Base-by-base conservation (phyloP, 2,329 filamentous ascomycete species). In the Metarhizium guizhouense region DNA sequence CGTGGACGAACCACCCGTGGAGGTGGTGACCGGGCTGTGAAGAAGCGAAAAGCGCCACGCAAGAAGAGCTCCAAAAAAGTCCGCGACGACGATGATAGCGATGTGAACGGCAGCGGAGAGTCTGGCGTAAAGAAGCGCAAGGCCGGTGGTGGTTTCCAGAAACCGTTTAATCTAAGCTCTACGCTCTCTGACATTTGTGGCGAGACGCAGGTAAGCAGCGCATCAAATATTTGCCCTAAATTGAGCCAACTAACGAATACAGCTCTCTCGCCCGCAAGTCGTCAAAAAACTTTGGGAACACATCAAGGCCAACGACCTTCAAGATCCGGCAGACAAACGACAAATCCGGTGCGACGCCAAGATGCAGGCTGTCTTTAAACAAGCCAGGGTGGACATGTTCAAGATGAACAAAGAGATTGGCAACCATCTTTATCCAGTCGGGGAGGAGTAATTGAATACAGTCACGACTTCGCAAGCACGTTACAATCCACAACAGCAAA, bases 371-470 rank as follows among this genome's bases (percentile, higher is more conserved):
- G 88, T 99, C 7, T 99, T 99, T 76, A 95, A 95, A 71, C 82
- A 88, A 66, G 84, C 91, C 65, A 88, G 83, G 65, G 88, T 99
- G 52, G 90, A 97, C 72, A 99, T 99, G 94, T 99, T 99, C 72
- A 92, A 90, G 63, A 97, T 99, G 93, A 97, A 96, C 77, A 96
- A 96, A 77, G 83, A 96, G 16, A 83, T 97, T 11, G 90, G 89
- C 60, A 86, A 87, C 68, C 93, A 97, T 66, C 78, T 97, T 43
- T 96, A 95, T 67, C 88, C 87, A 2, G 80, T 89, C 51, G 90
- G 93, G 54, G 90, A 94, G 69, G 84, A 71, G 56, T 67, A 68
- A 45, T 34, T 13, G 3, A 48, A 20, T n/a, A 30, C 18, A 14
- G 43, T n/a, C 20, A 34, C 11, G 10, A 13, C 18, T 11, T 11